A percentile compares a stretch with the other conserved stretches of the same genome.
Evolutionary conservation across 83 land plant species (phyloP).

Genomic region (Diphasiastrum complanatum): DNA sequence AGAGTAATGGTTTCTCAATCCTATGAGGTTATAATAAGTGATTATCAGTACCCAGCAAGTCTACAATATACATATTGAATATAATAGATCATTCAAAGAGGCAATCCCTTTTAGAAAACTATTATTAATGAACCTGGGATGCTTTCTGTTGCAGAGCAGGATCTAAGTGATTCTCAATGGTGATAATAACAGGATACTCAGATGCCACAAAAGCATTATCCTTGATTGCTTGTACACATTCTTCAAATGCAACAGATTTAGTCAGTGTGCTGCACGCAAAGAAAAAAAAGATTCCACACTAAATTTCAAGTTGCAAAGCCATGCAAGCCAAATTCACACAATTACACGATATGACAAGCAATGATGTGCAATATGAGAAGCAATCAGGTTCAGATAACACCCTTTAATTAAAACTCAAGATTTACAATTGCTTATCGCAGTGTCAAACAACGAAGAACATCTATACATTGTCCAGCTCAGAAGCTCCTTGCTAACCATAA

Average conservation of each 20-base stretch:
- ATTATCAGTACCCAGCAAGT: too few species aligned
- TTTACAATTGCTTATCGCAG: too few species aligned
- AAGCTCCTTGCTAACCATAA: too few species aligned
- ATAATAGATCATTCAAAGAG: neutral
- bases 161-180: conserved; percentile 60
- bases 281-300: neutral
- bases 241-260: conserved; percentile 37
- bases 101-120: neutral
- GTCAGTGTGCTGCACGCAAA: conserved; percentile 46
- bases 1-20: too few species aligned
- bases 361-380: neutral
- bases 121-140: conserved; percentile 35
- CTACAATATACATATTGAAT: neutral
- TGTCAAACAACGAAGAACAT: too few species aligned
- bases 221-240: conserved; percentile 49
- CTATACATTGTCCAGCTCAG: too few species aligned
- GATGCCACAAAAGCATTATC: conserved; percentile 52
- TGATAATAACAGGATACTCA: conserved; percentile 53
- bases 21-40: too few species aligned
- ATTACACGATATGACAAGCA: neutral
- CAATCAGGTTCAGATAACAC: too few species aligned
- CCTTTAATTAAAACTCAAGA: too few species aligned
- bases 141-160: conserved; percentile 45
- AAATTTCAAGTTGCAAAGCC: neutral
- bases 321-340: neutral